Conservation (phyloP, 768 basidiomycete species). For the Trametes maxima region DNA sequence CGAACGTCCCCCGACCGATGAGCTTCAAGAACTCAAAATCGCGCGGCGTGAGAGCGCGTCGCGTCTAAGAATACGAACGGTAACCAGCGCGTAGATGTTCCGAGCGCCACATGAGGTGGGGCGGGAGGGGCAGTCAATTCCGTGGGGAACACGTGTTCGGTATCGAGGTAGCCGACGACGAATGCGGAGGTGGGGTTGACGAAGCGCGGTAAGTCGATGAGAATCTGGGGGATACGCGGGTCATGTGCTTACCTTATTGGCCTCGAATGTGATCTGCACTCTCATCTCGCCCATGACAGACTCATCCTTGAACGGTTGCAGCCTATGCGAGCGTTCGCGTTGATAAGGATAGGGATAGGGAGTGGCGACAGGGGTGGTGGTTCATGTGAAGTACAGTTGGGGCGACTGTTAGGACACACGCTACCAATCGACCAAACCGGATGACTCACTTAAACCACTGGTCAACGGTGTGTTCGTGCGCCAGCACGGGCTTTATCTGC, state of each 20-base stretch:
- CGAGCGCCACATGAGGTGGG: background rate
- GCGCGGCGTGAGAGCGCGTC: constrained; percentile 85
- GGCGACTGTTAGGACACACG: background rate
- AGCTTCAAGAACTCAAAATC: constrained; percentile 99
- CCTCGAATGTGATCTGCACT: constrained; percentile 92
- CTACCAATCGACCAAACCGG: background rate
- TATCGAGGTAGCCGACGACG: background rate
- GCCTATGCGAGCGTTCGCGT: constrained; percentile 45
- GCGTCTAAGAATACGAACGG: constrained; percentile 51
- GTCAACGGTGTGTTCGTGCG: constrained; percentile 95
- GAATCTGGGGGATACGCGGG: background rate
- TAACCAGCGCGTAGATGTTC: background rate
- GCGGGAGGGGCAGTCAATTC: background rate
- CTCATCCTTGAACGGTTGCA: constrained; percentile 77
- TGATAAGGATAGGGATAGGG: constrained; percentile 2
- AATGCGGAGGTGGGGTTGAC: constrained; percentile 3
- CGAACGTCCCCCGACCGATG: constrained; percentile 97
- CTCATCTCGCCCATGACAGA: constrained; percentile 90
- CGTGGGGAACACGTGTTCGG: constrained; percentile 10
- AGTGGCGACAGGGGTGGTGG: background rate
- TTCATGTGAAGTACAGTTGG: background rate
- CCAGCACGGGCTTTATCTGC: constrained; percentile 86
- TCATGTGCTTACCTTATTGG: constrained; percentile 69
- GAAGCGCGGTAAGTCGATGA: constrained; percentile 9
- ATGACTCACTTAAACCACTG: constrained; percentile 91